phyloP scores from a whole-genome alignment of 192 early-diverging fungal species.

The Coemansia sp. region DNA sequence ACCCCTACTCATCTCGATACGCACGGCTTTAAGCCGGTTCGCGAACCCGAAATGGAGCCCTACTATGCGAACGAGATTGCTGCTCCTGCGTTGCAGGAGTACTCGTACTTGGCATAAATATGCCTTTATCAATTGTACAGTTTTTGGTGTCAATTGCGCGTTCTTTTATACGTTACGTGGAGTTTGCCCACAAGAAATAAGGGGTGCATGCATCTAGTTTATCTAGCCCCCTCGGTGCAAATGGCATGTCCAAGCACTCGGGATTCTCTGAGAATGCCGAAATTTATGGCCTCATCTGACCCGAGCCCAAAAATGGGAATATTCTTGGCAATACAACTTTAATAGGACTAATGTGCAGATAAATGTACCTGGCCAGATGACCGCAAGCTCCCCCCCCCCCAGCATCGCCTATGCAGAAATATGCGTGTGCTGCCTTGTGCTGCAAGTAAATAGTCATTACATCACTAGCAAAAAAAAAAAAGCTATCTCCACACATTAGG shows the following conservation, averaged over 20 bases:
- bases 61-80: conserved; percentile 53
- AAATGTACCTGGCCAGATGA: neutral
- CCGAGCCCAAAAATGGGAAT: too few species aligned
- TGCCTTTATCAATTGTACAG: neutral
- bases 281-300: too few species aligned
- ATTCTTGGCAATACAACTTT: too few species aligned
- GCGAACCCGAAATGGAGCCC: conserved; percentile 51
- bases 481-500: neutral
- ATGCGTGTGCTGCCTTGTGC: too few species aligned
- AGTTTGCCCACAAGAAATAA: neutral
- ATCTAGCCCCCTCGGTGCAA: neutral
- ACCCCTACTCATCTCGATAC: conserved; percentile 31
- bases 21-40: conserved; percentile 31
- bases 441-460: too few species aligned
- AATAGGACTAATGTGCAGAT: too few species aligned
- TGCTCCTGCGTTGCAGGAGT: conserved; percentile 41
- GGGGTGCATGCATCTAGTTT: neutral
- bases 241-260: too few species aligned
- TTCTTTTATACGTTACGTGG: neutral
- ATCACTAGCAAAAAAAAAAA: neutral
- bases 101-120: conserved; percentile 39
- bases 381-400: too few species aligned
- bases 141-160: neutral
- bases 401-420: too few species aligned
- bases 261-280: too few species aligned